phyloP scores from a whole-genome alignment of 116 monocot species.

The Phalaenopsis hybrid region DNA sequence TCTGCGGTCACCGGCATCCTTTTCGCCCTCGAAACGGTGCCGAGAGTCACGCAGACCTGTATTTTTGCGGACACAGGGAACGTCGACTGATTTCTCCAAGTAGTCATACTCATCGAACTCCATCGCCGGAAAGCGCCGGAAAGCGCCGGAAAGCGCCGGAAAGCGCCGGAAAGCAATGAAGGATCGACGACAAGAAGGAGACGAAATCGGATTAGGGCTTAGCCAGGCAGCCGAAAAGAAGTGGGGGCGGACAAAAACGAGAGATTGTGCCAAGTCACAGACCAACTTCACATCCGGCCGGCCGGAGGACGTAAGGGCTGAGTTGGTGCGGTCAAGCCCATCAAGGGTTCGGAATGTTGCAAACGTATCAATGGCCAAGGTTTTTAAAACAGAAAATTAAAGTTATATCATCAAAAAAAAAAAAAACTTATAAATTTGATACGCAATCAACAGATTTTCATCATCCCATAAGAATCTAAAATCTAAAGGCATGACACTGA shows the following conservation, averaged over 20 bases:
- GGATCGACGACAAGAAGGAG: background rate
- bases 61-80: conserved; percentile 10
- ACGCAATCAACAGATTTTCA: too few species aligned
- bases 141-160: too few species aligned
- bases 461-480: too few species aligned
- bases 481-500: too few species aligned
- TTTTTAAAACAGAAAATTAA: too few species aligned
- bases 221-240: background rate
- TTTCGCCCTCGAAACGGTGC: background rate
- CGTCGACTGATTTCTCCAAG: conserved; percentile 22
- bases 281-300: background rate
- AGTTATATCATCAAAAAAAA: too few species aligned
- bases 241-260: background rate
- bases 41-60: conserved; percentile 10
- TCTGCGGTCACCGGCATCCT: background rate
- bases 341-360: too few species aligned
- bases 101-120: conserved; percentile 33
- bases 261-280: too few species aligned
- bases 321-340: too few species aligned
- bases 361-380: too few species aligned
- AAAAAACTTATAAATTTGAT: too few species aligned
- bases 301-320: background rate
- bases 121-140: conserved; percentile 8
- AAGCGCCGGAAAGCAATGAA: background rate
- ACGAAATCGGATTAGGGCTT: background rate